A percentile compares a stretch with the other conserved stretches of the same genome.
Evolutionary conservation across 345 rosid genomes (phyloP).

Genomic region (Citrus sinensis): DVS_A1.0 CM039164.1:17291001-17291500

Average conservation of each 20-base stretch:
- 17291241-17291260: constrained; percentile 58
- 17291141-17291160: constrained; percentile 1
- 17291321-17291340: constrained; percentile 23
- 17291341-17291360: constrained; percentile 25
- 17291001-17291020: constrained; percentile 47
- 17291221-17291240: constrained; percentile 37
- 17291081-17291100: neutral
- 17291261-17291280: constrained; percentile 74
- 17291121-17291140: neutral
- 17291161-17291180: constrained; percentile 71
- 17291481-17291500: constrained; percentile 91
- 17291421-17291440: neutral
- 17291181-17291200: constrained; percentile 33
- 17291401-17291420: neutral
- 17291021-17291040: neutral
- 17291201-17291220: constrained; percentile 25
- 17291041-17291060: neutral
- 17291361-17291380: constrained; percentile 14
- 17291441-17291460: constrained; percentile 68
- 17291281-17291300: constrained; percentile 97
- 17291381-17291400: neutral
- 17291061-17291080: neutral
- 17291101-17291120: neutral
- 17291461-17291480: constrained; percentile 80
- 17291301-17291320: constrained; percentile 31